Conservation (phyloP, 208 protist species). For the Crithidia expoeki region DNA sequence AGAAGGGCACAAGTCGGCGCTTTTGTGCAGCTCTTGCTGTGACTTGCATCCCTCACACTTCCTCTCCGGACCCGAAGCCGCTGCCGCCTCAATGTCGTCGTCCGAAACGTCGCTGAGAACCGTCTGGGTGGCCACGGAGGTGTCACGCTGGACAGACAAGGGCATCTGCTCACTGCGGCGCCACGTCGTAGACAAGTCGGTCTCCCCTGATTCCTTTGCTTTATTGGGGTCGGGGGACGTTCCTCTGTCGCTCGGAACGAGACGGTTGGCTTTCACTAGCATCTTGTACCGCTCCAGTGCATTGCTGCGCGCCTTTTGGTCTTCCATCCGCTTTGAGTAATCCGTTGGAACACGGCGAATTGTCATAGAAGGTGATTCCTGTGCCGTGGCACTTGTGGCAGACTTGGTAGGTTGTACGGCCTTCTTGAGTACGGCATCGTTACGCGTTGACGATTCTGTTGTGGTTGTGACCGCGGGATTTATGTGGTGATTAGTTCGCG, state of each 20-base stretch:
- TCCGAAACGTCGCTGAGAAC: slow-evolving; percentile 35
- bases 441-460: background rate
- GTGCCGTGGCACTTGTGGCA: slow-evolving; percentile 1
- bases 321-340: slow-evolving; percentile 56
- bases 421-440: slow-evolving; percentile 6
- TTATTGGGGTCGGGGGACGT: slow-evolving; percentile 16
- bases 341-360: slow-evolving; percentile 49
- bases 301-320: slow-evolving; percentile 44
- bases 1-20: background rate
- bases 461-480: slow-evolving; percentile 2
- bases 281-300: slow-evolving; percentile 69
- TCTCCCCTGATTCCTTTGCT: background rate
- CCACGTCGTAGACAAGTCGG: slow-evolving; percentile 20
- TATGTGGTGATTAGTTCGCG: too few relatives aligned
- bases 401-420: slow-evolving; percentile 1
- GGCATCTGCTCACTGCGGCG: slow-evolving; percentile 3
- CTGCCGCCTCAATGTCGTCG: slow-evolving; percentile 2
- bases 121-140: slow-evolving; percentile 25
- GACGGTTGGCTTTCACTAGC: slow-evolving; percentile 40
- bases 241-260: slow-evolving; percentile 18
- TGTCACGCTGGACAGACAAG: slow-evolving; percentile 5
- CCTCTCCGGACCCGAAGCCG: background rate
- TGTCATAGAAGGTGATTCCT: slow-evolving; percentile 47
- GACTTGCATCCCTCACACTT: background rate
- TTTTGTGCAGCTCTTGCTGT: background rate